Percentiles rank a stretch among this genome's conserved stretches.
Evolutionary conservation across 169 alveolate species (phyloP).

Genomic region (Neospora caninum): DNA sequence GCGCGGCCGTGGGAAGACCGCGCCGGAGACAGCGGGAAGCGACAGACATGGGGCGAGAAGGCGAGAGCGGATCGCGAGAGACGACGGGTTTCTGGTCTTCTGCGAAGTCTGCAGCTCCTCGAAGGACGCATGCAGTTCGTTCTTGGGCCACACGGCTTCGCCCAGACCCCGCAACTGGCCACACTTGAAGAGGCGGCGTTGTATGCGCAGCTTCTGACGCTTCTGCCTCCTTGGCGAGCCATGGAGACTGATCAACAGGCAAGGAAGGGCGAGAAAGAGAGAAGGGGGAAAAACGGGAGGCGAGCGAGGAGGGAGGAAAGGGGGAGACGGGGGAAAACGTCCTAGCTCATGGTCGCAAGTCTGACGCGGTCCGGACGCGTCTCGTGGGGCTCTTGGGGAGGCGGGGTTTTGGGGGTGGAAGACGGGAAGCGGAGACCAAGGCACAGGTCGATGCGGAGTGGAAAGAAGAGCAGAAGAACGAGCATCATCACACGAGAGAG

Average conservation of each 20-base stretch:
- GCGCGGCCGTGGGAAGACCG: background rate
- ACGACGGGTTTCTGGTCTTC: background rate
- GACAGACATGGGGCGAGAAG: background rate
- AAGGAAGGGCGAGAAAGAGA: too few species aligned
- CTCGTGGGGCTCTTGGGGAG: too few species aligned
- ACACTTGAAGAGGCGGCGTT: slow-evolving; percentile 24
- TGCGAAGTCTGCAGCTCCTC: background rate
- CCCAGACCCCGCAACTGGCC: background rate
- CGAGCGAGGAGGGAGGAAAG: too few species aligned
- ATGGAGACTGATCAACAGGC: background rate
- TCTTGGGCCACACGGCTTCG: background rate
- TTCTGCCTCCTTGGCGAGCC: slow-evolving; percentile 14
- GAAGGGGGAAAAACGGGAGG: too few species aligned
- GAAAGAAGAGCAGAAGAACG: too few species aligned
- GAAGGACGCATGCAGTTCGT: slow-evolving; percentile 12
- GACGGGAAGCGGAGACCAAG: too few species aligned
- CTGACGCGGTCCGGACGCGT: too few species aligned
- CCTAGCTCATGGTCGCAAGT: too few species aligned
- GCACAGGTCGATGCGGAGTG: too few species aligned
- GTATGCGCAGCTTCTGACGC: slow-evolving; percentile 9
- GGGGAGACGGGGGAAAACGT: too few species aligned
- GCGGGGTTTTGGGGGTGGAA: too few species aligned
- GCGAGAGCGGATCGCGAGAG: background rate
- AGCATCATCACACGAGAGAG: too few species aligned
- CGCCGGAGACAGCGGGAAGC: background rate